Conservation (phyloP, 1,284 basidiomycete genomes). For the Hemileia vastatrix region DNA sequence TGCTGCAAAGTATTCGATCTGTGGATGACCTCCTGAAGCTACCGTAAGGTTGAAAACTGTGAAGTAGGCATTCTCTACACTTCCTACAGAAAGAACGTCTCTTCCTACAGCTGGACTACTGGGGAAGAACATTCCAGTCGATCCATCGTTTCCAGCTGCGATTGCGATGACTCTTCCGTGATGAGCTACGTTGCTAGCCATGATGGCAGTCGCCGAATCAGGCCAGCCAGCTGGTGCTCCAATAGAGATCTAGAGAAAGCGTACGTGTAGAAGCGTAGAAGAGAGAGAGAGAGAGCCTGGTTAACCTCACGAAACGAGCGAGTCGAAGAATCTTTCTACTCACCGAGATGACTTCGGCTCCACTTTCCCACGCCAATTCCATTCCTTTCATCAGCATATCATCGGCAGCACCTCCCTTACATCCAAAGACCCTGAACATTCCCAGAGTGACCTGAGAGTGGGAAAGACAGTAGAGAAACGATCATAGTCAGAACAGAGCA, state of each 20-base stretch:
- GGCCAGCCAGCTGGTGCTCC: slow-evolving; percentile 47
- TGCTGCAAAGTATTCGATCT: slow-evolving; percentile 2
- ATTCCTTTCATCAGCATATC: slow-evolving; percentile 47
- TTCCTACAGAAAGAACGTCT: slow-evolving; percentile 38
- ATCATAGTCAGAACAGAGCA: no score
- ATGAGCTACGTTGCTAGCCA: slow-evolving; percentile 16
- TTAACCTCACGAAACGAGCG: no score
- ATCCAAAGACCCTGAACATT: slow-evolving; percentile 45
- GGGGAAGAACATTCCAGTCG: slow-evolving; percentile 45
- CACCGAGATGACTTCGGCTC: slow-evolving; percentile 12
- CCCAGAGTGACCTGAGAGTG: no score
- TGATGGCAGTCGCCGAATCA: slow-evolving; percentile 11
- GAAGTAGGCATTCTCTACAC: slow-evolving; percentile 34
- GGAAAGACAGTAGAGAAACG: no score
- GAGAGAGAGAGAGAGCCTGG: no score
- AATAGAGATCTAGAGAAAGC: slow-evolving; percentile 60
- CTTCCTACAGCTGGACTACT: slow-evolving; percentile 44
- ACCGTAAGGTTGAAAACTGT: slow-evolving; percentile 15
- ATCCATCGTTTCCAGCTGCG: slow-evolving; percentile 46
- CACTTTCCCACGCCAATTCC: slow-evolving; percentile 36
- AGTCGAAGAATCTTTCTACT: no score
- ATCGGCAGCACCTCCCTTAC: slow-evolving; percentile 44
- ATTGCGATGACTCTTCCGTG: slow-evolving; percentile 24
- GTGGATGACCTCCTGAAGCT: no score
- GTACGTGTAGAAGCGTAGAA: slow-evolving; percentile 10